Evolutionary conservation across 1,139 yeast species (phyloP).

Genomic region (Yamadazyma blattariae): DNA sequence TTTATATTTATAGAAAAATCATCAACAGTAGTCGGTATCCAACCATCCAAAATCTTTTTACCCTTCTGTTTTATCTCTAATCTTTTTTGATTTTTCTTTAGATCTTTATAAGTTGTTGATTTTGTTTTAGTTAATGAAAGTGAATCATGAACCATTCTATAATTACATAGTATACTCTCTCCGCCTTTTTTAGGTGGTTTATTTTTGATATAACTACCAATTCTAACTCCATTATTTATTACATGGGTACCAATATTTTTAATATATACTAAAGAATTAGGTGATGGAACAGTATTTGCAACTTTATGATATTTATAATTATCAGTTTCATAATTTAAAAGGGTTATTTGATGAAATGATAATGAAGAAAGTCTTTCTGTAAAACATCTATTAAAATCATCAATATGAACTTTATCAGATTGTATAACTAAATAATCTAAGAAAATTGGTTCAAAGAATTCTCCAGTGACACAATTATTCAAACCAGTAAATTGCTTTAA

Average conservation of each 20-base stretch:
- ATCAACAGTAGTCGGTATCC: constrained; percentile 33
- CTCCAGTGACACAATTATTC: constrained; percentile 44
- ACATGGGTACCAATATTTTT: constrained; percentile 31
- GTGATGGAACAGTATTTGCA: constrained; percentile 27
- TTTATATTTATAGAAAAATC: constrained; percentile 5
- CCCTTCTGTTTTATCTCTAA: constrained; percentile 22
- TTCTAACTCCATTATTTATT: constrained; percentile 52
- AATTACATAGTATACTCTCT: constrained; percentile 39
- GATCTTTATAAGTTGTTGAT: constrained; percentile 20
- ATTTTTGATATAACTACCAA: constrained; percentile 47
- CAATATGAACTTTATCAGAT: constrained; percentile 19
- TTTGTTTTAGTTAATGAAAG: not conserved
- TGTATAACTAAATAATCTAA: constrained; percentile 58
- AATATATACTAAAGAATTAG: constrained; percentile 32
- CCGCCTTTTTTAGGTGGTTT: constrained; percentile 46
- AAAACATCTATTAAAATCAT: constrained; percentile 56
- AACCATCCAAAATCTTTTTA: constrained; percentile 21
- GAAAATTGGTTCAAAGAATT: constrained; percentile 42
- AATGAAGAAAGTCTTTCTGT: constrained; percentile 24
- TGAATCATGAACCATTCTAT: constrained; percentile 19
- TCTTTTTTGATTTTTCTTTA: constrained; percentile 26
- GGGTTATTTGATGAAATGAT: constrained; percentile 15
- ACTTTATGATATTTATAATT: constrained; percentile 25
- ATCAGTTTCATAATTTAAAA: constrained; percentile 22
- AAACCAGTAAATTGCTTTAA: constrained; percentile 63